A percentile compares a stretch with the other conserved stretches of the same genome.
phyloP scores from a whole-genome alignment of 176 grass and related monocot species.

The Zizania latifolia region DNA sequence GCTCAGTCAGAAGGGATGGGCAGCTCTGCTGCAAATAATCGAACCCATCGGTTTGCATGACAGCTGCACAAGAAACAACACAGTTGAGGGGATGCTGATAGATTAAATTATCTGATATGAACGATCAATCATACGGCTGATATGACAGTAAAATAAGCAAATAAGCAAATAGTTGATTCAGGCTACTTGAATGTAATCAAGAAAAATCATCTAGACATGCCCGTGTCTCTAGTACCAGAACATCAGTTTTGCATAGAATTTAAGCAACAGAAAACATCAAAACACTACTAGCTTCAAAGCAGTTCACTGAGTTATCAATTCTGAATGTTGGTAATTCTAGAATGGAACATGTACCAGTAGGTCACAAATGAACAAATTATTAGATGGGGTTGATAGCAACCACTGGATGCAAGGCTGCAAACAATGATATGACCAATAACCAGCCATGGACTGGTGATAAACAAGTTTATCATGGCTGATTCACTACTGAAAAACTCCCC shows the following conservation, averaged over 20 bases:
- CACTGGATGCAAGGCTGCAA: neutral
- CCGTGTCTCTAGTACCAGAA: neutral
- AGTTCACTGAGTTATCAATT: neutral
- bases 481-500: neutral
- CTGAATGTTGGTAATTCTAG: neutral
- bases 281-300: neutral
- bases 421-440: neutral
- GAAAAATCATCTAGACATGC: neutral
- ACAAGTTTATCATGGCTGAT: neutral
- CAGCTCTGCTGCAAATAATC: slow-evolving; percentile 98
- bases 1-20: slow-evolving; percentile 81
- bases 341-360: neutral
- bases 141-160: neutral
- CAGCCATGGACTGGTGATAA: neutral
- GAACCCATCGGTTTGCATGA: slow-evolving; percentile 98
- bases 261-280: neutral
- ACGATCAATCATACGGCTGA: neutral
- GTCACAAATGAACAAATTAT: neutral
- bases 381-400: neutral
- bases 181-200: neutral
- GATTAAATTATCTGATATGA: neutral
- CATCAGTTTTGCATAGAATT: neutral
- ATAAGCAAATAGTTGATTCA: neutral
- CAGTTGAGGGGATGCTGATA: neutral
- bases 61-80: slow-evolving; percentile 51